A percentile compares a stretch with the other conserved stretches of the same genome.
phyloP scores from a whole-genome alignment of 73 alveolate species.

The Paramecium pentaurelia region DNA sequence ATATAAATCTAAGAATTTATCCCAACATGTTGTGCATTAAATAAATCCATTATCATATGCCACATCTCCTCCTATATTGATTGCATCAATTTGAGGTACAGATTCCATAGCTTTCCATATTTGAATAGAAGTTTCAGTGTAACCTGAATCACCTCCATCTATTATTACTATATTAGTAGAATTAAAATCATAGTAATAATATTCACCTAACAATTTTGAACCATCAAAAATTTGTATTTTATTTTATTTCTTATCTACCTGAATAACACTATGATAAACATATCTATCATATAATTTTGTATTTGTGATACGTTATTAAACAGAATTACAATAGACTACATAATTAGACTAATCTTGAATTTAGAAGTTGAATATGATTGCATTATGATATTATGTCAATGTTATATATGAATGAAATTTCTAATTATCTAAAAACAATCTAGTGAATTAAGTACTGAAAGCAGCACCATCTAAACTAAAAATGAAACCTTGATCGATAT shows the following conservation, averaged over 20 bases:
- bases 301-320: not conserved
- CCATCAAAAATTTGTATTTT: not conserved
- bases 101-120: not conserved
- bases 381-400: not conserved
- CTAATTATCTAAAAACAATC: not conserved
- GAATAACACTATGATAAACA: not conserved
- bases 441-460: not conserved
- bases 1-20: not conserved
- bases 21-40: constrained; percentile 15
- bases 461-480: not conserved
- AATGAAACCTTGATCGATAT: not conserved
- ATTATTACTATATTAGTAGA: not conserved
- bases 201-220: not conserved
- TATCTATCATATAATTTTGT: not conserved
- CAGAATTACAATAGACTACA: not conserved
- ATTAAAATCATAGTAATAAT: not conserved
- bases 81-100: not conserved
- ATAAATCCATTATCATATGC: constrained; percentile 31
- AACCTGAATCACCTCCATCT: constrained; percentile 33
- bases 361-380: not conserved
- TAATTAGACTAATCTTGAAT: not conserved
- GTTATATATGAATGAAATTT: constrained; percentile 1
- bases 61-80: constrained; percentile 43
- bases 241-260: not conserved
- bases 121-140: not conserved